A percentile compares a stretch with the other conserved stretches of the same genome.
phyloP scores from a whole-genome alignment of 202 grass and related monocot species.

The Cymbopogon flexuosus region DNA sequence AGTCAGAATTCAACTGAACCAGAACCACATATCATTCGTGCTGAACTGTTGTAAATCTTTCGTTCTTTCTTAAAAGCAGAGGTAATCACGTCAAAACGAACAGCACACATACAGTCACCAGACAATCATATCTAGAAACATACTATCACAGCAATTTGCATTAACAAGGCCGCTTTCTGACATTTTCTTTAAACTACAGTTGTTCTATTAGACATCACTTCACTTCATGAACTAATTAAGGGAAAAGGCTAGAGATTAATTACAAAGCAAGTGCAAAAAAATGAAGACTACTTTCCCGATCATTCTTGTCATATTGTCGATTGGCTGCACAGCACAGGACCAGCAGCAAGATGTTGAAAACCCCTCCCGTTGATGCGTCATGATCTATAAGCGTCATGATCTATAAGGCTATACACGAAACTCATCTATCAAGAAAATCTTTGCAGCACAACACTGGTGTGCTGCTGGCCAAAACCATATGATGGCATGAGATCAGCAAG shows the following conservation, averaged over 20 bases:
- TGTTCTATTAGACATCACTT: constrained; percentile 35
- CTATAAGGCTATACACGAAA: constrained; percentile 57
- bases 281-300: constrained; percentile 24
- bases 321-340: constrained; percentile 33
- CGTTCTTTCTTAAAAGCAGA: background rate
- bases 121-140: constrained; percentile 13
- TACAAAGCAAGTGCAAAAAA: constrained; percentile 36
- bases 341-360: constrained; percentile 42
- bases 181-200: constrained; percentile 31
- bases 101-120: background rate
- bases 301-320: constrained; percentile 26
- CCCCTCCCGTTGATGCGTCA: constrained; percentile 30
- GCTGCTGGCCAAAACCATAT: constrained; percentile 28
- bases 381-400: constrained; percentile 36
- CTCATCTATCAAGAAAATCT: constrained; percentile 41
- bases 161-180: constrained; percentile 18
- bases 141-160: constrained; percentile 31
- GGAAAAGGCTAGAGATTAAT: constrained; percentile 33
- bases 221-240: background rate
- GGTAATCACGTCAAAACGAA: background rate
- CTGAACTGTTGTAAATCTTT: no score
- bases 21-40: no score
- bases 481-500: constrained; percentile 39
- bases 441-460: constrained; percentile 30
- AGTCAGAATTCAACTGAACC: no score